Percentiles rank a stretch among this genome's conserved stretches.
These are phyloP conservation scores for Lecanicillium sp. DNA, from an alignment of 2,329 filamentous ascomycete species.

Conservation along the genomic window DNA sequence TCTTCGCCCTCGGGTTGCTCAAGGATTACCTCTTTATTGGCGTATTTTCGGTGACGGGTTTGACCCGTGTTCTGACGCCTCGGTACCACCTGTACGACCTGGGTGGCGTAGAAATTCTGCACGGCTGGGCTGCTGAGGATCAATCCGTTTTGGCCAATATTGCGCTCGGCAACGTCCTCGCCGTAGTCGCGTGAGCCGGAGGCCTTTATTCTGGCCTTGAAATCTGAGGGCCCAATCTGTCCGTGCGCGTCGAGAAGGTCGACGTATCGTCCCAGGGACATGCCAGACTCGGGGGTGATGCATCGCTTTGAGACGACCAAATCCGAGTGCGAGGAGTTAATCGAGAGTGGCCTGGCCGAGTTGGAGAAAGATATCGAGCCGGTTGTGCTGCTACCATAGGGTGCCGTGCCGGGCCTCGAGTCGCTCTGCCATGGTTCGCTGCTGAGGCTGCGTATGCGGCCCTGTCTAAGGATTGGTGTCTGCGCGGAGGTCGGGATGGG, in stretches of 20 bases:
- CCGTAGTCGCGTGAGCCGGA: conserved; percentile 49
- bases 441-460: background rate
- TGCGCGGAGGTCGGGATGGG: too few relatives aligned
- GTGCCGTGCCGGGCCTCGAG: background rate
- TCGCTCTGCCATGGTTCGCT: background rate
- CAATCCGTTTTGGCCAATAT: conserved; percentile 37
- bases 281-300: background rate
- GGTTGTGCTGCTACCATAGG: background rate
- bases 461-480: background rate
- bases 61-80: background rate
- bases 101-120: conserved; percentile 30
- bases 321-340: background rate
- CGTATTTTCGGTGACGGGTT: background rate
- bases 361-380: background rate
- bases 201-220: conserved; percentile 42
- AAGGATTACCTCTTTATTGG: background rate
- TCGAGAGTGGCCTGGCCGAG: background rate
- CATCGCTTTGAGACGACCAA: background rate
- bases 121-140: conserved; percentile 29
- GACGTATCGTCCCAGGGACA: conserved; percentile 29
- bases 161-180: conserved; percentile 61
- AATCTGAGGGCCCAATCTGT: conserved; percentile 42
- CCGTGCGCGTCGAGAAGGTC: conserved; percentile 55
- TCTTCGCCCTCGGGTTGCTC: conserved; percentile 5
- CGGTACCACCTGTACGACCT: background rate